Percentiles rank a stretch among this genome's conserved stretches.
Conservation (phyloP, 257 asterid species). For the Salvia splendens region DNA sequence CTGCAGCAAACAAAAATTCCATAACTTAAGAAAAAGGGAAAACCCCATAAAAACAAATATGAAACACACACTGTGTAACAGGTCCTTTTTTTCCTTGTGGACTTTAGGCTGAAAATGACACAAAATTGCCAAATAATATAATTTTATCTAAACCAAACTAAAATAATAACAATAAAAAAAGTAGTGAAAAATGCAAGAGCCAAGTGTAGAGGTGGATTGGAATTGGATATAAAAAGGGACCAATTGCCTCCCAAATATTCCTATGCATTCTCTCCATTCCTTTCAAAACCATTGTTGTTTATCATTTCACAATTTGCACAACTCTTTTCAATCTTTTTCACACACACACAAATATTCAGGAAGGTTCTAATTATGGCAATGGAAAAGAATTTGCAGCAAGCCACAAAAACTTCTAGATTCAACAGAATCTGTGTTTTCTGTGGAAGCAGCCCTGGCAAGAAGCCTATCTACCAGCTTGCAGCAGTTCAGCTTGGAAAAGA, state of each 20-base stretch:
- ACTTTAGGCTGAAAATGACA: constrained; percentile 77
- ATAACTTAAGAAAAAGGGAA: background rate
- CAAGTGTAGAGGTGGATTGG: constrained; percentile 41
- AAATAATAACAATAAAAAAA: background rate
- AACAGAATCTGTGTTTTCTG: constrained; percentile 75
- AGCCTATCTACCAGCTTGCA: constrained; percentile 69
- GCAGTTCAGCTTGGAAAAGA: constrained; percentile 75
- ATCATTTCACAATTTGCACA: background rate
- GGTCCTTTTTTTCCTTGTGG: constrained; percentile 22
- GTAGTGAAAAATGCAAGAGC: constrained; percentile 26
- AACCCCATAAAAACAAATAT: constrained; percentile 24
- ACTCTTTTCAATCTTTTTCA: background rate
- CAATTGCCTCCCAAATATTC: constrained; percentile 28
- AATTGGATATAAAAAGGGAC: constrained; percentile 54
- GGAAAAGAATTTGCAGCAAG: constrained; percentile 48
- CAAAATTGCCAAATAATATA: constrained; percentile 26
- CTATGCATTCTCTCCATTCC: constrained; percentile 36
- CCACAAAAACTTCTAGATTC: constrained; percentile 64
- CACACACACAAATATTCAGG: background rate
- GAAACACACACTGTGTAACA: constrained; percentile 4
- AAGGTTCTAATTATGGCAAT: constrained; percentile 24
- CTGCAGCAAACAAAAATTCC: background rate
- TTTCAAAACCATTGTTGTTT: constrained; percentile 30
- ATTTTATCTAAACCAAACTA: background rate
- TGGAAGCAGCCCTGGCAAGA: constrained; percentile 87